Evolutionary conservation across 2,329 filamentous ascomycete species (phyloP), one percentile per base, ranked within the genome.

Genomic region (Raffaelea albimanens): DNA sequence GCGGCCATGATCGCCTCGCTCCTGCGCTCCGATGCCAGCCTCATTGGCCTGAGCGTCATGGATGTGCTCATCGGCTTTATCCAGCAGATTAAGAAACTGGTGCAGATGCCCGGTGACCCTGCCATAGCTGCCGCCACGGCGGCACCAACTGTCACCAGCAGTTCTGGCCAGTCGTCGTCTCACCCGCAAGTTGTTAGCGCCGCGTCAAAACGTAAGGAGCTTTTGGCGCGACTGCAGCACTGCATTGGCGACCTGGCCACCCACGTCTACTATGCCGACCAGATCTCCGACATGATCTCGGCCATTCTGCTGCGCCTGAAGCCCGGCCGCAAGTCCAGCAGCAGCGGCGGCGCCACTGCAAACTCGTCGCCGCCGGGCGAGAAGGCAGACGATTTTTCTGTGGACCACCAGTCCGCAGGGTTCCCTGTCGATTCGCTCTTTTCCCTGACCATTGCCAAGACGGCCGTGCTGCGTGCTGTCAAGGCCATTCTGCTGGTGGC

Each of bases 1-100:
- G 78, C 85, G 1, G 82, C 82, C 40, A 81, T 96, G 65, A 80
- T 96, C 50, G 82, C 87, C 51, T 87, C 85, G 52, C 73, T 97
- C 10, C 71, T 98, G 42, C 83, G 85, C 45, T 96, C 91, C 0
- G 82, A 91, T 39, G 82, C 95, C 59, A 97, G 96, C 64, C 75
- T 97, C 60, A 96, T 98, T 52, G 93, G 93, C 1, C 72, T 98
- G 41, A 96, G 90, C 61, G 85, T 97, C 45, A 97, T 97, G 82
- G 93, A 98, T 62, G 83, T 97, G 18, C 71, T 97, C 23, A 72
- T 95, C 14, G 85, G 88, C 2, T 72, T 98, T 14, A 79, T 96
- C 53, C 83, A 87, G 54, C 88, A 95, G 60, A 85, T 91, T 61
- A 79, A 88, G 55, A 76, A 82, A 57, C 70, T 95, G 9, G 73